Evolutionary conservation across 2,329 filamentous ascomycete species (phyloP), one percentile per base, ranked within the genome.

Genomic region (Penicillium sp.): DNA sequence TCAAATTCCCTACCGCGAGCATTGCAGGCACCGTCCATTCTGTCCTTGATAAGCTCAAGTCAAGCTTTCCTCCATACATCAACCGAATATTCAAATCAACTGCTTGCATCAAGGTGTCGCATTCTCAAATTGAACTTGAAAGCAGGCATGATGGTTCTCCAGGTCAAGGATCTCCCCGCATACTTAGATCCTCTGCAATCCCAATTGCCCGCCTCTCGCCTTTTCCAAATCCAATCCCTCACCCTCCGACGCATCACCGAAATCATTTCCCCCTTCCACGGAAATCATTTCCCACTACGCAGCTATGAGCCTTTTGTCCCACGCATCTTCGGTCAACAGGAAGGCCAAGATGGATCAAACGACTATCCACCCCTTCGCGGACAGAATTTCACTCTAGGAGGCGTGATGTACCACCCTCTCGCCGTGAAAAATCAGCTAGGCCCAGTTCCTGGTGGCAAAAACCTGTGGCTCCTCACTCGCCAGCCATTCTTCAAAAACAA

Each of bases 1-100:
- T 76, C 83, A 4, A 77, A 88, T 60, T 71, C 75, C 2, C 78
- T 98, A 4, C 94, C 95, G 0, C 74, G 74, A 10, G 92, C 93
- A 0, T 78, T 98, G 2, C 85, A 85, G 62, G 87, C 87, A 57
- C 79, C 83, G 0, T 81, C 86, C 0, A 81, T 97, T 5, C 76
- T 94, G 1, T 76, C 78, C 0, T 77, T 96, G 54, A 81, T 89
- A 0, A 72, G 79, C 16, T 82, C 82, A 35, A 84, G 85, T 33
- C 80, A 82, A 49, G 68, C 67, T 13, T 81, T 79, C 6, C 76
- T 79, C 0, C 68, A 75, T 3, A 67, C 73, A 1, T 78, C 85
- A 53, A 84, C 85, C 38, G 76, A 78, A 1, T 78, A 85, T 59
- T 88, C 87, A 0, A 77, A 85, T 22, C 70, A 80, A 7, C 76